Evolutionary conservation across 1,284 basidiomycete species (phyloP).

Genomic region (Cutaneotrichosporon arboriforme): DNA sequence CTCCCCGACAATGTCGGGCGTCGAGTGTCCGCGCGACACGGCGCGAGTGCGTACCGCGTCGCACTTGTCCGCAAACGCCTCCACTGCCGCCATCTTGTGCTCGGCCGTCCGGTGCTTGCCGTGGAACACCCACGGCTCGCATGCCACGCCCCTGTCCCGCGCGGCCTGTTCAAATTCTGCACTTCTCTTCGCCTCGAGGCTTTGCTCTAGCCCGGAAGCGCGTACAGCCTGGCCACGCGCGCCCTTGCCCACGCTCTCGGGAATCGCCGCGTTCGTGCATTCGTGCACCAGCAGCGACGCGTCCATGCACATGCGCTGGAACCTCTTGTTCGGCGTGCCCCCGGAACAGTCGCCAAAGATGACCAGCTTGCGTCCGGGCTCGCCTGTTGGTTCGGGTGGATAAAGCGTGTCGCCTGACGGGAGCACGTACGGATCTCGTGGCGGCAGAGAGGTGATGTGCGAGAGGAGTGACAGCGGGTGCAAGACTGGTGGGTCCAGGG

Average conservation of each 20-base stretch:
- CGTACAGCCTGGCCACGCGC: slow-evolving; percentile 36
- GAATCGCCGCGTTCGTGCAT: slow-evolving; percentile 74
- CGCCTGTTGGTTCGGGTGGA: slow-evolving; percentile 55
- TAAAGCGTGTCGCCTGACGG: slow-evolving; percentile 69
- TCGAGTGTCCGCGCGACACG: slow-evolving; percentile 69
- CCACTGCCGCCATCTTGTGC: slow-evolving; percentile 51
- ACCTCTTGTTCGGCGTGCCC: slow-evolving; percentile 37
- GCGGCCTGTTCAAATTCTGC: slow-evolving; percentile 23
- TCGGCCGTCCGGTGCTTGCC: slow-evolving; percentile 10
- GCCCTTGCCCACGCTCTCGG: slow-evolving; percentile 47
- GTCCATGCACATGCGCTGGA: slow-evolving; percentile 33
- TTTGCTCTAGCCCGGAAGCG: slow-evolving; percentile 36
- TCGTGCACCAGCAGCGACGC: slow-evolving; percentile 58
- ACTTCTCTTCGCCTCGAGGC: slow-evolving; percentile 36
- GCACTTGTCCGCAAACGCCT: slow-evolving; percentile 40
- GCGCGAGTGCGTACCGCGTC: slow-evolving; percentile 58
- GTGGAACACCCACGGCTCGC: slow-evolving; percentile 15
- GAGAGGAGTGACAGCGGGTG: slow-evolving; percentile 68
- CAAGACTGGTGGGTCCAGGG: slow-evolving; percentile 57
- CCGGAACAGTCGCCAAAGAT: slow-evolving; percentile 45
- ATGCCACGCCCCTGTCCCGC: slow-evolving; percentile 11
- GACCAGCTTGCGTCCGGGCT: slow-evolving; percentile 51
- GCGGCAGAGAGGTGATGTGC: slow-evolving; percentile 55
- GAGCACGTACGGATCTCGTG: slow-evolving; percentile 60
- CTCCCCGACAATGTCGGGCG: slow-evolving; percentile 70